These are phyloP conservation scores for Cucumis hystrix DNA, from an alignment of 306 rosid species.

Conservation along the genomic window DNA sequence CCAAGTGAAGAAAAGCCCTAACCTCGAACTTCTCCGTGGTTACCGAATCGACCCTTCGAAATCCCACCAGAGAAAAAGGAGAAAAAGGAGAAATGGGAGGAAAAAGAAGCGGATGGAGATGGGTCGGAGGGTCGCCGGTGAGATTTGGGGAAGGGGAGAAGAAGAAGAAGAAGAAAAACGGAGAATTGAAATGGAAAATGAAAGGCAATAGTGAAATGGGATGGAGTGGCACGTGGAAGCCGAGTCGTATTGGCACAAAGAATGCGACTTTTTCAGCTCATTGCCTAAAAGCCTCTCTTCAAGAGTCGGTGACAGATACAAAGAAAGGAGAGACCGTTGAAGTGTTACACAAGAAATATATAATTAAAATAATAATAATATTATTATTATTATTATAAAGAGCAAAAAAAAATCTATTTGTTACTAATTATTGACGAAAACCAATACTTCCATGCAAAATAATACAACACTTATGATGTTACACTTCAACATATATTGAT, in stretches of 20 bases:
- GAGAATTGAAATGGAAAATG: not conserved
- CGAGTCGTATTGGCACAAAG: not conserved
- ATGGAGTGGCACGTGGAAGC: not conserved
- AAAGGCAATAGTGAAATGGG: not conserved
- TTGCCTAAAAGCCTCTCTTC: not conserved
- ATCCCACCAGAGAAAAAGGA: not conserved
- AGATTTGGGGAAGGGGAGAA: not conserved
- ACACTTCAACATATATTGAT: no score
- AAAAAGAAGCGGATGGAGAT: not conserved
- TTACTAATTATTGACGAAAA: no score
- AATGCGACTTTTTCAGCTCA: conserved; percentile 1
- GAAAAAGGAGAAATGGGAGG: no score
- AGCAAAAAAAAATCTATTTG: no score
- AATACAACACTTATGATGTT: no score
- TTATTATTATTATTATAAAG: no score
- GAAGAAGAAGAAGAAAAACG: not conserved
- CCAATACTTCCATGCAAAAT: no score
- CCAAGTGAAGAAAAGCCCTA: not conserved
- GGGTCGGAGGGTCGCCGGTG: not conserved
- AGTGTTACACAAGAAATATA: not conserved
- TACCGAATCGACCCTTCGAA: not conserved
- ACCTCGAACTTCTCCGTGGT: not conserved
- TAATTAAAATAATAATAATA: no score
- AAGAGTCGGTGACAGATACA: not conserved
- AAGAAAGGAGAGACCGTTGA: conserved; percentile 2